Evolutionary conservation across 1,139 yeast species (phyloP).

Genomic region (Yarrowia galli): DNA sequence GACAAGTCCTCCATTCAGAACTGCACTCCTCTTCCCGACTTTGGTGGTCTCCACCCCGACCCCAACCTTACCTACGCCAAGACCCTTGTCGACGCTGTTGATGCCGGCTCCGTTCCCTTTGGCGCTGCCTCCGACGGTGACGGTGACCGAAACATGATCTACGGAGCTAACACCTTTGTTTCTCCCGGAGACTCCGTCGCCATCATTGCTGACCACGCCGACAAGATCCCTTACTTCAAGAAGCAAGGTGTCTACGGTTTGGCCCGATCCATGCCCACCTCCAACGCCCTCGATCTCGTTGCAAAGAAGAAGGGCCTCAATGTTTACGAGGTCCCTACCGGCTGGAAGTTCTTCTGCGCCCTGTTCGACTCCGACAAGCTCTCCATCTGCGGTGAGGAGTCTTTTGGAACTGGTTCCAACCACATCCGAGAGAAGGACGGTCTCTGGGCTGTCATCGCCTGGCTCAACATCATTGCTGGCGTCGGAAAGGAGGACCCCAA

Average conservation of each 20-base stretch:
- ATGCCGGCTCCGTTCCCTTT: slow-evolving; percentile 77
- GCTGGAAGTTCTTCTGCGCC: slow-evolving; percentile 98
- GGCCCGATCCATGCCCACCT: slow-evolving; percentile 99
- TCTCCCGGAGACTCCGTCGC: slow-evolving; percentile 99
- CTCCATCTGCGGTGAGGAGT: slow-evolving; percentile 97
- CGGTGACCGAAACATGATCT: slow-evolving; percentile 98
- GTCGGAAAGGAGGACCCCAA: slow-evolving; percentile 60
- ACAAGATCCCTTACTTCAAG: slow-evolving; percentile 86
- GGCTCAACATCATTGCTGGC: slow-evolving; percentile 94
- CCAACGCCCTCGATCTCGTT: slow-evolving; percentile 91
- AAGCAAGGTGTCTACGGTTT: slow-evolving; percentile 88
- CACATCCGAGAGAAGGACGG: slow-evolving; percentile 99
- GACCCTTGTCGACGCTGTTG: slow-evolving; percentile 85
- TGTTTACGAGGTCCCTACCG: slow-evolving; percentile 96
- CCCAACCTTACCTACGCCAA: slow-evolving; percentile 96
- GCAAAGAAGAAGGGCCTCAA: slow-evolving; percentile 78
- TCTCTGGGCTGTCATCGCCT: slow-evolving; percentile 95
- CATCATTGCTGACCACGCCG: slow-evolving; percentile 92
- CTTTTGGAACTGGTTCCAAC: slow-evolving; percentile 97
- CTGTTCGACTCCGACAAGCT: slow-evolving; percentile 90
- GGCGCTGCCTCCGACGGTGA: slow-evolving; percentile 99
- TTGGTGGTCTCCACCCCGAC: slow-evolving; percentile 98
- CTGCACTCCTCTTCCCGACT: slow-evolving; percentile 79
- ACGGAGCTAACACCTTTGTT: slow-evolving; percentile 93
- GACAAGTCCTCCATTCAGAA: slow-evolving; percentile 77